These are phyloP conservation scores for Calonectria honghensis DNA, from an alignment of 2,329 filamentous ascomycete species.

Conservation along the genomic window DNA sequence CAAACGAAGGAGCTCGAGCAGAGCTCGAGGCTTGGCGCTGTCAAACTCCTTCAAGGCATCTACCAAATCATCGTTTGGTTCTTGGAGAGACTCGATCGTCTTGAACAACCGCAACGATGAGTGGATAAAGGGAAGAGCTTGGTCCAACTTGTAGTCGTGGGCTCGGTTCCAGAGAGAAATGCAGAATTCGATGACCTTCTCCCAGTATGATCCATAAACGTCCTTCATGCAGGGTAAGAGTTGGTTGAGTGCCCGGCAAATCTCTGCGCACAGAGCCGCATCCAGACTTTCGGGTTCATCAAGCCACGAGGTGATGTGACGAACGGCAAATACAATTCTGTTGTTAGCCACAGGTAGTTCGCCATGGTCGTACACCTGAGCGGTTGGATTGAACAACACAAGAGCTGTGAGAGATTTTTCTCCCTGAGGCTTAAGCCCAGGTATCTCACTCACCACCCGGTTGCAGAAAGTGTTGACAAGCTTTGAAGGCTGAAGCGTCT, in stretches of 20 bases:
- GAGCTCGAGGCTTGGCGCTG: slow-evolving; percentile 71
- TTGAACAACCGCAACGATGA: slow-evolving; percentile 83
- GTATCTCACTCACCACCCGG: slow-evolving; percentile 77
- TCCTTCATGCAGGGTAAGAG: slow-evolving; percentile 85
- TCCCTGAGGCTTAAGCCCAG: slow-evolving; percentile 64
- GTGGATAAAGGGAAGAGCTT: slow-evolving; percentile 78
- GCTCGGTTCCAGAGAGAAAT: slow-evolving; percentile 74
- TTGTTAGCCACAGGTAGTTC: slow-evolving; percentile 77
- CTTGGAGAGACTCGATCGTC: slow-evolving; percentile 77
- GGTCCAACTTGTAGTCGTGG: slow-evolving; percentile 64
- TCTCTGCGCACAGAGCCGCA: slow-evolving; percentile 67
- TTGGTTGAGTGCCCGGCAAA: slow-evolving; percentile 73
- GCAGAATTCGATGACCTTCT: slow-evolving; percentile 76
- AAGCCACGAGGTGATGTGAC: slow-evolving; percentile 84
- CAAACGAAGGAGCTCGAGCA: slow-evolving; percentile 79
- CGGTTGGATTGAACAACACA: slow-evolving; percentile 72
- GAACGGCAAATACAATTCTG: slow-evolving; percentile 87
- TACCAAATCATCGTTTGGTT: slow-evolving; percentile 89
- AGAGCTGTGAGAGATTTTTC: slow-evolving; percentile 69
- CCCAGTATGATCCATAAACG: slow-evolving; percentile 93
- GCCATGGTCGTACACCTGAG: slow-evolving; percentile 70
- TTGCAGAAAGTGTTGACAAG: slow-evolving; percentile 73
- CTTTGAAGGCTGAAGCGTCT: slow-evolving; percentile 69
- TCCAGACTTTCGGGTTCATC: slow-evolving; percentile 69
- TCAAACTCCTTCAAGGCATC: slow-evolving; percentile 81